Base-by-base conservation (phyloP, 2,329 filamentous ascomycete genomes). In the Ambrosiella cleistominuta region DNA sequence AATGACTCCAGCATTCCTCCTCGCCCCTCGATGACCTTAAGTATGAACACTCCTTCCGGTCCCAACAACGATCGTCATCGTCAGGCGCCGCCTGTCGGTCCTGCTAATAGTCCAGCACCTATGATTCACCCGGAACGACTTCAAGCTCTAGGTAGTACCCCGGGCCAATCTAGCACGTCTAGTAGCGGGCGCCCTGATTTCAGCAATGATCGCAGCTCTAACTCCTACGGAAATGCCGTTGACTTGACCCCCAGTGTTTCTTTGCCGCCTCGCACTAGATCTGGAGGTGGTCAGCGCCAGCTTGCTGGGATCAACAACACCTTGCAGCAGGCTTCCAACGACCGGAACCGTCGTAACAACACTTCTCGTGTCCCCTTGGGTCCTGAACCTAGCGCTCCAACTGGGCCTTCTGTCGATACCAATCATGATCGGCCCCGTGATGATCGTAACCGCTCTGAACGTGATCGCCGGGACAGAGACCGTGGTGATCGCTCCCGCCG, bases 281-380 rank as follows among this genome's bases (percentile, higher is more conserved):
- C 40, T 39, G 53, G 53, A 45, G 27, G 45, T 39, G 11, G 36
- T 8, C 38, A 56, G 36, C 44, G 35, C 13, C 12, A 47, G 55
- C 13, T 17, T 37, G 75, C 75, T 11, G 75, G 77, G 51, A 82
- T 84, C 60, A 80, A 82, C 63, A 80, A 69, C 61, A 78, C 74
- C 55, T 71, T 82, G 3, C 75, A 77, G 62, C 74, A 78, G 66
- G 72, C 73, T 0, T 75, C 74, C 64, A 39, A 42, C 19, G 59
- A 61, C 9, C 59, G 59, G 8, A 51, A 27, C 19, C 59, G 59
- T 13, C 47, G 59, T 35, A 56, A 53, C 35, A 47, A 47, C 0
- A 13, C 59, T n/a, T 8, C 13, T 36, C 52, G 59, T 11, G 38
- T 39, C 15, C 27, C 53, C 6, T 40, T 57, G 7, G 56, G 56